These are phyloP conservation scores for Iberis pinnata DNA, from an alignment of 345 rosid genomes.

Conservation along the genomic window DNA sequence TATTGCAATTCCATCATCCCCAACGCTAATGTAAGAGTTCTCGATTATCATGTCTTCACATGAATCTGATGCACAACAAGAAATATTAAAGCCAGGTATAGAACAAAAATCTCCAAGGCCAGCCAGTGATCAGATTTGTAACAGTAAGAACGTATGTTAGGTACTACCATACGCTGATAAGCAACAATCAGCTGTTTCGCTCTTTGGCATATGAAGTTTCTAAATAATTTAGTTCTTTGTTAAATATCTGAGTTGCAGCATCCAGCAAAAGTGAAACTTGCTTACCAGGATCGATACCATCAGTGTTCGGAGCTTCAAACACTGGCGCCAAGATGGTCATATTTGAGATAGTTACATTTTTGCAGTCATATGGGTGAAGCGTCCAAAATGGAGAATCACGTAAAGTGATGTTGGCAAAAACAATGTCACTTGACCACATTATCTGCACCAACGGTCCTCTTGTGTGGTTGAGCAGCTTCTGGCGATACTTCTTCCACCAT, in stretches of 20 bases:
- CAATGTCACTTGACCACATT: slow-evolving; percentile 77
- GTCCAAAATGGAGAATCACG: slow-evolving; percentile 97
- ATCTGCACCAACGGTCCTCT: slow-evolving; percentile 89
- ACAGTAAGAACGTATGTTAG: neutral
- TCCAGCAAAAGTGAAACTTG: neutral
- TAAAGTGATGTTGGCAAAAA: slow-evolving; percentile 64
- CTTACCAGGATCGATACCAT: slow-evolving; percentile 96
- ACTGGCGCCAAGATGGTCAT: slow-evolving; percentile 77
- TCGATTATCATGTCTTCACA: slow-evolving; percentile 82
- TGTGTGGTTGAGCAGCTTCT: slow-evolving; percentile 80
- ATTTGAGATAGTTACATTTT: slow-evolving; percentile 62
- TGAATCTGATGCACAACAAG: slow-evolving; percentile 48
- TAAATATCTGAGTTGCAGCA: neutral
- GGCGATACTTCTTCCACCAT: slow-evolving; percentile 88
- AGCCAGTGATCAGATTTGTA: neutral
- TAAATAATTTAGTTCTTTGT: neutral
- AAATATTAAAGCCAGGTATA: neutral
- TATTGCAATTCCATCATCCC: slow-evolving; percentile 85
- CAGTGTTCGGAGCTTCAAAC: slow-evolving; percentile 79
- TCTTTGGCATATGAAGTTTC: neutral
- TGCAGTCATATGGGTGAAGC: slow-evolving; percentile 91
- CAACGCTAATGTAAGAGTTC: slow-evolving; percentile 83
- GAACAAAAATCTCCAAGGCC: neutral
- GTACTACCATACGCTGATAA: neutral
- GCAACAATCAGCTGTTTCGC: neutral